Evolutionary conservation across 2,329 filamentous ascomycete species (phyloP).

Genomic region (Thyridium curvatum): DNA sequence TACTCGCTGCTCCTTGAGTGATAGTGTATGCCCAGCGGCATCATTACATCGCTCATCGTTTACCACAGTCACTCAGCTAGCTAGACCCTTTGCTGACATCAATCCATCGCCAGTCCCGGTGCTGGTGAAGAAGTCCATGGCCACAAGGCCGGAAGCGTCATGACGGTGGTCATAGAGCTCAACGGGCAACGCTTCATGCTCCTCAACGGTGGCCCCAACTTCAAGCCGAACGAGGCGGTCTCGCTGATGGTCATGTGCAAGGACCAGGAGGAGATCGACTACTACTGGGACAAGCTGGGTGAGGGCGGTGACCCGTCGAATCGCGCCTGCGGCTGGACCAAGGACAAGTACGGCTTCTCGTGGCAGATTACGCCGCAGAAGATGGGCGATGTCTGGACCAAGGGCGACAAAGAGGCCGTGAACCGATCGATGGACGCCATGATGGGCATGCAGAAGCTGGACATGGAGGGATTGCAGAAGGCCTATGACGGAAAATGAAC

Average conservation of each 20-base stretch:
- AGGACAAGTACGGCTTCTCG: slow-evolving; percentile 35
- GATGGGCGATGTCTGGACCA: slow-evolving; percentile 25
- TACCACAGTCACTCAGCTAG: too few species aligned
- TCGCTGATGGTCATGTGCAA: slow-evolving; percentile 37
- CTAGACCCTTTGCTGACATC: slow-evolving; percentile 1
- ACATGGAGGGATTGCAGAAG: slow-evolving; percentile 28
- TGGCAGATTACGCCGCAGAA: slow-evolving; percentile 39
- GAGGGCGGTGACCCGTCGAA: slow-evolving; percentile 29
- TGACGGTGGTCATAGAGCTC: slow-evolving; percentile 31
- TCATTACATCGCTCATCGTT: too few species aligned
- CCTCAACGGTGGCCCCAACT: slow-evolving; percentile 35
- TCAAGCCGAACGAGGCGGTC: slow-evolving; percentile 31
- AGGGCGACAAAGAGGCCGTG: slow-evolving; percentile 25
- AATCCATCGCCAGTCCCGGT: slow-evolving; percentile 20
- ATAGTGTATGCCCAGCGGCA: too few species aligned
- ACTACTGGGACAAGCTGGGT: slow-evolving; percentile 36
- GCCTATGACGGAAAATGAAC: slow-evolving; percentile 19
- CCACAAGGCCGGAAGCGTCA: slow-evolving; percentile 20
- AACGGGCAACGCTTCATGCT: slow-evolving; percentile 29
- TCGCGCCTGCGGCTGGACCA: slow-evolving; percentile 37
- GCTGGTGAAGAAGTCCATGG: slow-evolving; percentile 22
- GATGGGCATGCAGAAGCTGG: slow-evolving; percentile 36
- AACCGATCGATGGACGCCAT: slow-evolving; percentile 24
- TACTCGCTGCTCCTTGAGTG: too few species aligned
- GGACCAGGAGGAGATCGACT: slow-evolving; percentile 38